Percentiles rank a stretch among this genome's conserved stretches.
Evolutionary conservation across 2,329 filamentous ascomycete species (phyloP).

Genomic region (Apiospora arundinis): DNA sequence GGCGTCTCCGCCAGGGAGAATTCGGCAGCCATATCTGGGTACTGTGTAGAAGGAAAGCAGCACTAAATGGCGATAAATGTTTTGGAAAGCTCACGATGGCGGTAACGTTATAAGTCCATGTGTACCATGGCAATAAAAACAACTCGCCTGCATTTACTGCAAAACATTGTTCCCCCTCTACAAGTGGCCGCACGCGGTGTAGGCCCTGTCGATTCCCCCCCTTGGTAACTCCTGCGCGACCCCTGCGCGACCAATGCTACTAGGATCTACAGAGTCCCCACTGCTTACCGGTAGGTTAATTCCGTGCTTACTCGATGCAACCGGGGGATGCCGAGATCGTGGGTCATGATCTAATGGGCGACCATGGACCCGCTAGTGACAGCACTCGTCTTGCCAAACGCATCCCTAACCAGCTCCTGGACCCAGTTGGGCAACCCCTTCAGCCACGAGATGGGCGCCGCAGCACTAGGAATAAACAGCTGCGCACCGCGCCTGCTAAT

Average conservation of each 20-base stretch:
- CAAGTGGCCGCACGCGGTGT: too few relatives aligned
- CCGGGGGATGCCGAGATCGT: not conserved
- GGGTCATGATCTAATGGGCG: not conserved
- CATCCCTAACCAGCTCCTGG: constrained; percentile 42
- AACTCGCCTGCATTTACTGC: too few relatives aligned
- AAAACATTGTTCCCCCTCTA: too few relatives aligned
- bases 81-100: not conserved
- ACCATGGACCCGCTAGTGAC: constrained; percentile 1
- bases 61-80: not conserved
- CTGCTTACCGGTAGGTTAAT: not conserved
- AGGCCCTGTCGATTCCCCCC: too few relatives aligned
- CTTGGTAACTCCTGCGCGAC: too few relatives aligned
- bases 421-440: constrained; percentile 50
- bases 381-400: constrained; percentile 23
- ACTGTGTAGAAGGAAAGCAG: not conserved
- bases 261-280: not conserved
- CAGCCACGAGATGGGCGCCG: constrained; percentile 38
- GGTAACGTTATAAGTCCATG: too few relatives aligned
- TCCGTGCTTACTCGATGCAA: constrained; percentile 8
- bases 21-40: constrained; percentile 12
- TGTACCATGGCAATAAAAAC: too few relatives aligned
- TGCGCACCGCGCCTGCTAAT: constrained; percentile 54
- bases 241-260: too few relatives aligned
- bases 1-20: constrained; percentile 18
- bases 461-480: constrained; percentile 49